Base-by-base conservation (phyloP, 192 early-diverging fungal genomes). In the Podochytrium sp. region DNA sequence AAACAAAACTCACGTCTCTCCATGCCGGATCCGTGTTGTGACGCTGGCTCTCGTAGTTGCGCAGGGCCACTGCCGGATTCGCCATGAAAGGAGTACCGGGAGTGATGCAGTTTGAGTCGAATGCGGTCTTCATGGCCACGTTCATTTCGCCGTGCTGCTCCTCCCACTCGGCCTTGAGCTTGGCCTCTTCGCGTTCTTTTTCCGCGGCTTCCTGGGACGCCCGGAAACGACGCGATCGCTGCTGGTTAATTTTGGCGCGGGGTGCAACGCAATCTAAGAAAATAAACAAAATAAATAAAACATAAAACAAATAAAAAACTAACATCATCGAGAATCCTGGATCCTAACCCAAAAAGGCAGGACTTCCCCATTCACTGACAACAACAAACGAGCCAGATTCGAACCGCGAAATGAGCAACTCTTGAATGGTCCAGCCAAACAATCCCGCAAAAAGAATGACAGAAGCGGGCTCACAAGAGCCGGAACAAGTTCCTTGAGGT, bases 201-300 rank as follows among this genome's bases (percentile, higher is more conserved):
- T 90, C 89, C 56, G 84, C 76, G 0, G 88, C 91, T 76, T 98
- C 96, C 79, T 90, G 93, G 30, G 96, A 94, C 1, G 98, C 94
- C 65, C 95, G 89, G 85, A 99, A 99, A 43, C 97, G 92, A 37
- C 97, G 90, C 3, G 94, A 94, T 16, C 97, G 91, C 81, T 99
- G 97, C 80, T 99, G 96, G 76, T 99, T 99, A 96, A 99, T 99
- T 78, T 99, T 99, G 29, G 97, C 97, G 51, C 97, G 88, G 25
- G 97, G 97, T 0, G 97, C 97, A 52, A 99, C 97, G 53, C 98
- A 97, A 67, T 90, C 85, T 85, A 47, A 32, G 32, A 14, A 38
- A 40, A 59, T 20, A 27, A 49, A 42, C 67, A 76, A 1, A 39
- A 12, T 35, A 18, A 73, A 47, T 12, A 33, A 49, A 71, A 12